Evolutionary conservation across 345 rosid species (phyloP).

Genomic region (Gossypium sturtianum): DNA sequence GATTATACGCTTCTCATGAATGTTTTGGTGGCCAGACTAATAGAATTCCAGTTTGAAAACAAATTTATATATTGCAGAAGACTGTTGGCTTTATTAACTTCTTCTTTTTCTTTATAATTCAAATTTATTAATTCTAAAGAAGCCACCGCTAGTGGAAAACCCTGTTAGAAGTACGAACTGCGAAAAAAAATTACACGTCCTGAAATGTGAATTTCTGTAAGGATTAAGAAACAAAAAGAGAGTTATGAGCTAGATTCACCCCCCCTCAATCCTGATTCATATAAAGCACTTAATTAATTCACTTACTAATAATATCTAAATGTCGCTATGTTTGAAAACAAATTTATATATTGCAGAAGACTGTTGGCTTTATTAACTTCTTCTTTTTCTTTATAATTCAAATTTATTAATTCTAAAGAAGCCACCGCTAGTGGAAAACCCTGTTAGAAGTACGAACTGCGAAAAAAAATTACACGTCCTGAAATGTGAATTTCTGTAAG

Average conservation of each 20-base stretch:
- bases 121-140: not conserved
- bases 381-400: not conserved
- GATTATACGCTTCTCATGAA: not conserved
- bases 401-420: not conserved
- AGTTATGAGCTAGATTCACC: not conserved
- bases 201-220: not conserved
- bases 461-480: not conserved
- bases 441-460: not conserved
- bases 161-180: not conserved
- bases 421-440: not conserved
- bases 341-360: not conserved
- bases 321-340: not conserved
- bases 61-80: not conserved
- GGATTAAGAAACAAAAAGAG: not conserved
- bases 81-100: not conserved
- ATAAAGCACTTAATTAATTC: not conserved
- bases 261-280: not conserved
- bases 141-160: not conserved
- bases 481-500: not conserved
- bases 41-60: not conserved
- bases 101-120: not conserved
- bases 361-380: not conserved
- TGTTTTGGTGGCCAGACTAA: not conserved
- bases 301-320: not conserved
- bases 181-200: not conserved